phyloP scores from a whole-genome alignment of 331 rosid genomes.

The Rosa hybrid region DNA sequence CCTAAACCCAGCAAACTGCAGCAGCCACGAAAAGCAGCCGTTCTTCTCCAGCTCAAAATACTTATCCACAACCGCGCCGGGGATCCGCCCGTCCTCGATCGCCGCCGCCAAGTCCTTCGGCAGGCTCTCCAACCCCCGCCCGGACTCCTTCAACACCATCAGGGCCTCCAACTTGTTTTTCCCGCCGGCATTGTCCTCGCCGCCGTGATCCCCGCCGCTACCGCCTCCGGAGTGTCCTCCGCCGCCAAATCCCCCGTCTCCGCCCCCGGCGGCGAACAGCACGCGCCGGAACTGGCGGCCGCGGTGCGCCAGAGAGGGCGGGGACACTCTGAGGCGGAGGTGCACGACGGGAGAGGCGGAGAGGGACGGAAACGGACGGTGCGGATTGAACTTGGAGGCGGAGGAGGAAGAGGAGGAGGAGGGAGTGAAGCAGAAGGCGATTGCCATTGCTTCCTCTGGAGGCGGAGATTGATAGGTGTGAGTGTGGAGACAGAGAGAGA shows the following conservation, averaged over 20 bases:
- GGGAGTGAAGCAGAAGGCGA: constrained; percentile 53
- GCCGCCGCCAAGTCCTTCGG: constrained; percentile 82
- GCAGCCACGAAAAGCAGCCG: constrained; percentile 61
- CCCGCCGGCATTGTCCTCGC: constrained; percentile 49
- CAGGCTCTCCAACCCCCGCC: constrained; percentile 62
- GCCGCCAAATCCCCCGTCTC: constrained; percentile 28
- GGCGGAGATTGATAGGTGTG: too few species aligned
- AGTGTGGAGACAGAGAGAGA: not conserved
- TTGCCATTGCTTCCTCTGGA: constrained; percentile 25
- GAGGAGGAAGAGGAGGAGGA: constrained; percentile 27
- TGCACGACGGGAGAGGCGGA: constrained; percentile 23
- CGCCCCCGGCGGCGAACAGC: constrained; percentile 27
- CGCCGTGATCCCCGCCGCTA: constrained; percentile 20
- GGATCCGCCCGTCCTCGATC: constrained; percentile 70
- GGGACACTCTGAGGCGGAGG: constrained; percentile 31
- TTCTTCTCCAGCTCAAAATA: constrained; percentile 74
- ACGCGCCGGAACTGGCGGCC: constrained; percentile 8
- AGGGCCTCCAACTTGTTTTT: constrained; percentile 52
- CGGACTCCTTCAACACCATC: constrained; percentile 62
- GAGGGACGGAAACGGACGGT: constrained; percentile 18
- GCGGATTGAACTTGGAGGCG: constrained; percentile 29
- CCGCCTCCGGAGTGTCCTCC: constrained; percentile 30
- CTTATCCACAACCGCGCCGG: constrained; percentile 65
- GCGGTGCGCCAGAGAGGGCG: constrained; percentile 28
- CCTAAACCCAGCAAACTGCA: constrained; percentile 76